phyloP scores from a whole-genome alignment of 2,329 filamentous ascomycete species.

The Aspergillus texensis region DNA sequence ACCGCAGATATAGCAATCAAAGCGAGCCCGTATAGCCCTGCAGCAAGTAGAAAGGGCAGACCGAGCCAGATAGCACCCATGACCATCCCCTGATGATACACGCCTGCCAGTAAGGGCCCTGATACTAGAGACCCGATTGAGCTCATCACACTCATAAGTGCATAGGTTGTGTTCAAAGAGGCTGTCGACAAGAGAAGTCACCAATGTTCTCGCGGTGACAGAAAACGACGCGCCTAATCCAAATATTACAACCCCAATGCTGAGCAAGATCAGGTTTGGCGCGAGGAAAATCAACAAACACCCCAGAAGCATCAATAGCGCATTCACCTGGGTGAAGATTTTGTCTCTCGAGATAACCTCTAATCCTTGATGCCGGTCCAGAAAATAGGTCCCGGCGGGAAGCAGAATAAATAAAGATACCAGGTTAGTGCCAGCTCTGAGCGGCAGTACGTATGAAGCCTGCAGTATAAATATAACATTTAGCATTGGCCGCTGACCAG shows the following conservation, averaged over 20 bases:
- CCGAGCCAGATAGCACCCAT: neutral
- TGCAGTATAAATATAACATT: accelerated
- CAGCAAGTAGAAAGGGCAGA: neutral
- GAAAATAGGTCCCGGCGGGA: neutral
- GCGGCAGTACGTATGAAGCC: neutral
- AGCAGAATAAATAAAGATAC: neutral
- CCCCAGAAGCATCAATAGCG: neutral
- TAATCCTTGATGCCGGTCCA: neutral
- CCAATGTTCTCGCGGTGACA: neutral
- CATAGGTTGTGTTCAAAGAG: neutral
- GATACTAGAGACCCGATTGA: neutral
- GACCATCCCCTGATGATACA: neutral
- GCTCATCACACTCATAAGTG: neutral
- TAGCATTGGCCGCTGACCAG: no score
- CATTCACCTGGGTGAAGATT: neutral
- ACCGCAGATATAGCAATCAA: neutral
- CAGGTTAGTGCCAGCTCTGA: neutral
- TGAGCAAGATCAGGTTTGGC: neutral
- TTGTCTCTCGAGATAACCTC: neutral
- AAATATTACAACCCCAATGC: neutral
- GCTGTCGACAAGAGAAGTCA: neutral
- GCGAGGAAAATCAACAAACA: neutral
- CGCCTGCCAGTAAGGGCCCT: neutral
- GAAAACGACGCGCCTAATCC: neutral
- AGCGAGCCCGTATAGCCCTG: neutral